phyloP scores from a whole-genome alignment of 495 filamentous ascomycete species.

The Penicillium herquei region DNA sequence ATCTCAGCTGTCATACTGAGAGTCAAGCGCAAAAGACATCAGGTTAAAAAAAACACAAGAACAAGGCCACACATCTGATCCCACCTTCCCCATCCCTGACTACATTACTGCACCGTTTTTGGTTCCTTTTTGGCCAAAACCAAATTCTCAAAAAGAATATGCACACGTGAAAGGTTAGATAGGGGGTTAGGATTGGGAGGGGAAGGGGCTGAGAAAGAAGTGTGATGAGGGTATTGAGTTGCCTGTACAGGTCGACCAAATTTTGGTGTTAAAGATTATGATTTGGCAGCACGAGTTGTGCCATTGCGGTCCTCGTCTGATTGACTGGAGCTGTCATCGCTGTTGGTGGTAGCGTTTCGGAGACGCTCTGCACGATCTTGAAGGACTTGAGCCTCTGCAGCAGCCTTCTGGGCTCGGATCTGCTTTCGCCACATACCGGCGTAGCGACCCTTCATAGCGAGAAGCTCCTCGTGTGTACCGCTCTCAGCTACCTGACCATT shows the following conservation, averaged over 20 bases:
- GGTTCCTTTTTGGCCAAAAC: conserved; percentile 4
- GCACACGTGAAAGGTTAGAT: conserved; percentile 28
- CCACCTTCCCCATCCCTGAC: conserved; percentile 8
- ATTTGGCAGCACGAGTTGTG: conserved; percentile 27
- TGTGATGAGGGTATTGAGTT: conserved; percentile 15
- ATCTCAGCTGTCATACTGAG: background rate
- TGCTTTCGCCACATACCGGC: conserved; percentile 96
- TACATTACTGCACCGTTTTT: conserved; percentile 20
- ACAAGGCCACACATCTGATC: conserved; percentile 6
- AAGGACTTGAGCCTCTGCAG: conserved; percentile 66
- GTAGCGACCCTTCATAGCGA: conserved; percentile 76
- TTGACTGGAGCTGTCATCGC: conserved; percentile 53
- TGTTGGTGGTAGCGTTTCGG: conserved; percentile 39
- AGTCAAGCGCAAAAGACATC: conserved; percentile 5
- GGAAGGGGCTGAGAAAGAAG: conserved; percentile 14
- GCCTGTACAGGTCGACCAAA: conserved; percentile 11
- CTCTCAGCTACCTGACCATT: conserved; percentile 79
- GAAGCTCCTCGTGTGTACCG: conserved; percentile 82
- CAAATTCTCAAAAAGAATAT: conserved; percentile 10
- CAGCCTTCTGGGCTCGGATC: conserved; percentile 80
- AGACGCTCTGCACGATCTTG: conserved; percentile 46
- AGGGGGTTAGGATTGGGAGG: background rate
- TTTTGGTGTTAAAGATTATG: background rate
- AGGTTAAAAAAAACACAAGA: conserved; percentile 9
- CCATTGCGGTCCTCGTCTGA: conserved; percentile 50